A percentile compares a stretch with the other conserved stretches of the same genome.
Evolutionary conservation across 768 basidiomycete genomes (phyloP).

Genomic region (Sarcodon aspratus): DNA sequence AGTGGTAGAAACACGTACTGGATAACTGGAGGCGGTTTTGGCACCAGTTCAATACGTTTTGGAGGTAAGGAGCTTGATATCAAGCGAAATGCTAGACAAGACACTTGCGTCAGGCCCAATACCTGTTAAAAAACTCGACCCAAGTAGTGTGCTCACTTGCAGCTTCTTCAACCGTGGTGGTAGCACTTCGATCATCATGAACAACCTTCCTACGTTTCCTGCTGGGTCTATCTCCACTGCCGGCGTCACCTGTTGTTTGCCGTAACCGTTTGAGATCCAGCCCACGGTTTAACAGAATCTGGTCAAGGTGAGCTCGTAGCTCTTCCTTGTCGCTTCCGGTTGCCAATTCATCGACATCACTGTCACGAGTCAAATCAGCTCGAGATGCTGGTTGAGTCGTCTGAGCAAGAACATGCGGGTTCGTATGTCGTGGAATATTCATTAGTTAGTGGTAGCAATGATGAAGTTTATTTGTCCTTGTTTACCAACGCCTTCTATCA

Average conservation of each 20-base stretch:
- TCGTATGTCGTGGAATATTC: not conserved
- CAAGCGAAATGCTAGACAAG: not conserved
- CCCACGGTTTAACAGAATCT: not conserved
- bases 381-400: not conserved
- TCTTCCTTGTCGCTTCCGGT: not conserved
- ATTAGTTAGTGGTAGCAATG: not conserved
- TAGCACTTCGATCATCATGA: not conserved
- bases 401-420: not conserved
- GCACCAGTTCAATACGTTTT: not conserved
- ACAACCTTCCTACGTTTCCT: not conserved
- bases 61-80: not conserved
- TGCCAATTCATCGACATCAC: not conserved
- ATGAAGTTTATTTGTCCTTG: too few relatives aligned
- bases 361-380: not conserved
- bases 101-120: not conserved
- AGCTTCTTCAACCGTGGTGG: too few relatives aligned
- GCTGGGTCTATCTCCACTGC: not conserved
- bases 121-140: too few relatives aligned
- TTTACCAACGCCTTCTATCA: too few relatives aligned
- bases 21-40: not conserved
- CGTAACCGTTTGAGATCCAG: not conserved
- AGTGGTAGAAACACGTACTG: not conserved
- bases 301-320: not conserved
- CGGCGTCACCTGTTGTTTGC: not conserved
- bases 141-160: too few relatives aligned